phyloP scores from a whole-genome alignment of 2,329 filamentous ascomycete genomes.

The Sclerotinia subarctica region DNA sequence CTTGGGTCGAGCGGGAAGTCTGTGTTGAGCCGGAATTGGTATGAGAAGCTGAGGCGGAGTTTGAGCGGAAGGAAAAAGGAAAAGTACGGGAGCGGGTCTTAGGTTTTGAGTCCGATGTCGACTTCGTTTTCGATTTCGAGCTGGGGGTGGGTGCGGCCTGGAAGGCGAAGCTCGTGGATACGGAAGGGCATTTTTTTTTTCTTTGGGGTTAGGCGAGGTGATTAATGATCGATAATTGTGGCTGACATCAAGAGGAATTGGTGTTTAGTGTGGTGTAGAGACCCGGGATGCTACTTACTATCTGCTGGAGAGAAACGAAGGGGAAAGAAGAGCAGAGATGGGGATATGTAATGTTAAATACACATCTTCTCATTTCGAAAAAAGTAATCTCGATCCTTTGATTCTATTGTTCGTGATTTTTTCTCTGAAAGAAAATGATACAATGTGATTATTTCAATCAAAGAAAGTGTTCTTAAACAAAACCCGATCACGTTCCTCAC shows the following conservation, averaged over 20 bases:
- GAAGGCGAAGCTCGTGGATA: background rate
- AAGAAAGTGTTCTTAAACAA: background rate
- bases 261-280: too few relatives aligned
- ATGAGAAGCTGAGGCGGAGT: background rate
- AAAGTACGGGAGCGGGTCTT: accelerated
- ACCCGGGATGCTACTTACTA: background rate
- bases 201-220: background rate
- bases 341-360: background rate
- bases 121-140: background rate
- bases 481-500: background rate
- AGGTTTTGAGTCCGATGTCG: background rate
- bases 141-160: background rate
- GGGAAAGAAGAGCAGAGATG: background rate
- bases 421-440: background rate
- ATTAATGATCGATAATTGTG: background rate
- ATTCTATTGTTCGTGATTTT: background rate
- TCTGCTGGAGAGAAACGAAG: background rate
- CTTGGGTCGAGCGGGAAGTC: accelerated
- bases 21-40: background rate
- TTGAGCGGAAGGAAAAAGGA: background rate
- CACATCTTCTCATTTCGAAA: background rate
- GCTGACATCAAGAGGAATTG: too few relatives aligned
- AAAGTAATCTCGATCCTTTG: background rate
- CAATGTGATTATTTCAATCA: background rate
- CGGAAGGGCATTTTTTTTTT: background rate